Base-by-base conservation (phyloP, 768 basidiomycete species). In the Fomitopsis pulvina region DNA sequence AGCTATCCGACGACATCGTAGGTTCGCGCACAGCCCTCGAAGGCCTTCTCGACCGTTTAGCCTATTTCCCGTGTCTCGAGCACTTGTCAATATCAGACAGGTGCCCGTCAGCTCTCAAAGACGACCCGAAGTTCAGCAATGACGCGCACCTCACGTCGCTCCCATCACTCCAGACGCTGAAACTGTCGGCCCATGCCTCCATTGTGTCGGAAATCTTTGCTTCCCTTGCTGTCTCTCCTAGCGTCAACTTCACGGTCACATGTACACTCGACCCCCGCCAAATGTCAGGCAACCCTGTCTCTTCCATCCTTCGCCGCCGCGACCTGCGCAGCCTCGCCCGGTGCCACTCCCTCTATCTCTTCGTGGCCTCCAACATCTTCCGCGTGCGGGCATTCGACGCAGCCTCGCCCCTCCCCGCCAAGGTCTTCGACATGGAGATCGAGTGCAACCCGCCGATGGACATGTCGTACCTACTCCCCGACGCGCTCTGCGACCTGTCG, bases 281-380 rank as follows among this genome's bases (percentile, higher is more conserved):
- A 6, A 27, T 20, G 10, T 18, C 32, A 12, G n/a, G 10, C 18
- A 27, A 20, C 24, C 30, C 27, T 24, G 14, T 46, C 32, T 18
- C 30, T 11, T 5, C 30, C 32, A 27, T 37, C n/a, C 24, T 46
- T 32, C 45, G 6, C 7, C 3, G 30, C 7, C 28, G n/a, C 30
- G 32, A 29, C 30, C 21, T 34, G 29, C 10, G 2, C 4, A 46
- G 24, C 24, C 8, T 37, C 21, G 30, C 20, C 9, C 28, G 6
- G 11, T 16, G n/a, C 14, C 28, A 22, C 30, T 34, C 45, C 14
- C 45, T 46, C 29, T 37, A 46, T 32, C 21, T 46, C 21, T 46
- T 46, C 32, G 45, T 46, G 4, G 29, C 45, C n/a, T 32, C 45
- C 29, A 46, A 46, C 24, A 46, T 46, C 11, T 46, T 46, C 24